These are phyloP conservation scores for Chondrus crispus DNA, from an alignment of 23 red algal species.

Conservation along the genomic window DNA sequence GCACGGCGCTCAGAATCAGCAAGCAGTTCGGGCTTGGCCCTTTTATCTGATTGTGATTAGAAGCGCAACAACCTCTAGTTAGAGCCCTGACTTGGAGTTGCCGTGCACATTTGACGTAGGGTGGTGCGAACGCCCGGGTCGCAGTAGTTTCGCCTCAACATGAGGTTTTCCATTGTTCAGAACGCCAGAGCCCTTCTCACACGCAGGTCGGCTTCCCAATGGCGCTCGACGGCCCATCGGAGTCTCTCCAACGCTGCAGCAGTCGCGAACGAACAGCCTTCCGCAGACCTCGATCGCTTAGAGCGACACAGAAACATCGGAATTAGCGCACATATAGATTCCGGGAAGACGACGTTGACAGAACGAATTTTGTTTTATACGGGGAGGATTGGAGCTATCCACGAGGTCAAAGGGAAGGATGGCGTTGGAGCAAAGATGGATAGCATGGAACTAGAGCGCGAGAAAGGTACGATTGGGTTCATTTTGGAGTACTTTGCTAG, in stretches of 20 bases:
- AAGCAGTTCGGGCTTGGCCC: too few species aligned
- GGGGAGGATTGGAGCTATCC: slow-evolving; percentile 81
- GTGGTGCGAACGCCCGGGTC: too few species aligned
- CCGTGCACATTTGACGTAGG: too few species aligned
- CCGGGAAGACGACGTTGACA: slow-evolving; percentile 97
- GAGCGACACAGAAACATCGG: slow-evolving; percentile 86
- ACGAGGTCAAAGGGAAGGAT: slow-evolving; percentile 99
- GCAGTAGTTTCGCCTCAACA: not conserved
- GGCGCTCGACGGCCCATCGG: too few species aligned
- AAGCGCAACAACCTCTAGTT: too few species aligned
- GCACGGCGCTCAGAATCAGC: too few species aligned
- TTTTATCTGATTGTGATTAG: too few species aligned
- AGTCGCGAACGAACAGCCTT: slow-evolving; percentile 10
- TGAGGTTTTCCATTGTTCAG: not conserved
- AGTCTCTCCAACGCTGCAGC: slow-evolving; percentile 26
- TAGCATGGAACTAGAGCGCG: slow-evolving; percentile 97
- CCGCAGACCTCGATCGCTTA: slow-evolving; percentile 35
- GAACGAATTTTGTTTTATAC: slow-evolving; percentile 99
- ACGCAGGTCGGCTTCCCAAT: not conserved
- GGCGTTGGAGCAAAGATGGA: slow-evolving; percentile 99
- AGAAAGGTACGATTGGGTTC: slow-evolving; percentile 46
- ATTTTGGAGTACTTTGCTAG: too few species aligned
- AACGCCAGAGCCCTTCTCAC: not conserved
- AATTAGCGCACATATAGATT: slow-evolving; percentile 97
- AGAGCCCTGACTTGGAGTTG: too few species aligned